Percentiles rank a stretch among this genome's conserved stretches.
Conservation (phyloP, 495 filamentous ascomycete species). For the Lophium mytilinum region DNA sequence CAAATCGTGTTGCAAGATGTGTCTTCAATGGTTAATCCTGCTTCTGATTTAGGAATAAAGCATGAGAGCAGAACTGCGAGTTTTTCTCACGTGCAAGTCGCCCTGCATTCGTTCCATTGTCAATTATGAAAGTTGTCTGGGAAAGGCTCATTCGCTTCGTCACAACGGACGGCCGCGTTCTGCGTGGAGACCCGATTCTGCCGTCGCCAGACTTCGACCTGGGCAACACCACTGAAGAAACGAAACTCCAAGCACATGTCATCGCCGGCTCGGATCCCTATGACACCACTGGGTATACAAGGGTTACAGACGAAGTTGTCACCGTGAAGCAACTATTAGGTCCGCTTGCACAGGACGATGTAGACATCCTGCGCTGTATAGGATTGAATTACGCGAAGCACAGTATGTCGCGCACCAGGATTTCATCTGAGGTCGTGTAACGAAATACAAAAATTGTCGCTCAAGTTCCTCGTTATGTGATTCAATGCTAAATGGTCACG, state of each 20-base stretch:
- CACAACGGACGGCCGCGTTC: conserved; percentile 38
- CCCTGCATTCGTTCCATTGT: no score
- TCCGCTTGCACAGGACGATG: conserved; percentile 33
- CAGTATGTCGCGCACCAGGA: conserved; percentile 21
- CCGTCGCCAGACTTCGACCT: conserved; percentile 35
- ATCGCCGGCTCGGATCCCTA: conserved; percentile 37
- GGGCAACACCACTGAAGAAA: conserved; percentile 34
- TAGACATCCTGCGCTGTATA: conserved; percentile 36
- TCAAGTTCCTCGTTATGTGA: neutral
- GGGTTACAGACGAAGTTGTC: conserved; percentile 32
- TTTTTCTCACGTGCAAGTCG: no score
- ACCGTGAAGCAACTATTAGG: conserved; percentile 34
- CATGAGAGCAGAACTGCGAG: no score
- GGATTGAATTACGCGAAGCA: conserved; percentile 39
- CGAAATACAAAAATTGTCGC: neutral
- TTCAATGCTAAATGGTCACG: neutral
- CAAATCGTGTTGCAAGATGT: no score
- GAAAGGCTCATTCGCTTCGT: conserved; percentile 44
- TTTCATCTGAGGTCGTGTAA: neutral
- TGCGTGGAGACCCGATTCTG: conserved; percentile 44
- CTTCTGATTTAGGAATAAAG: no score
- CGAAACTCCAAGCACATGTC: conserved; percentile 35
- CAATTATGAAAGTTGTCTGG: conserved; percentile 26
- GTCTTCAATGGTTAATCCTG: no score
- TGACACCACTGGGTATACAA: conserved; percentile 32